A percentile compares a stretch with the other conserved stretches of the same genome.
These are phyloP conservation scores for Trichomonascus vanleenenianus DNA, from an alignment of 805 yeast species.

Conservation along the genomic window DNA sequence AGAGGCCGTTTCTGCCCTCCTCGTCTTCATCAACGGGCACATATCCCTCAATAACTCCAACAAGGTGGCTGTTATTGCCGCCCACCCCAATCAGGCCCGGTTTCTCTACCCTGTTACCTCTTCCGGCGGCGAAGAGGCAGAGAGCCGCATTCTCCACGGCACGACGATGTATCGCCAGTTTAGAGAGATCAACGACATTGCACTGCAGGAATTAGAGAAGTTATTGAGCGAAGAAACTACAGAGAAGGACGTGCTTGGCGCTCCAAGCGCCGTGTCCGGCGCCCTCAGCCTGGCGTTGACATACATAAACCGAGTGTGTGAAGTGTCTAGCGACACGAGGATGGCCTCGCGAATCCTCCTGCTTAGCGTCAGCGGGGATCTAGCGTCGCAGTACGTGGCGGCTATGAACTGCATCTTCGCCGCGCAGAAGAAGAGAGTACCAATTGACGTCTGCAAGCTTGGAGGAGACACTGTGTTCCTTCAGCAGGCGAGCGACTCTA, in stretches of 20 bases:
- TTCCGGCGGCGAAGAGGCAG: conserved; percentile 1
- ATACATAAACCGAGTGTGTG: conserved; percentile 61
- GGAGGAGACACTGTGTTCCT: conserved; percentile 68
- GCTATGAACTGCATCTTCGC: conserved; percentile 95
- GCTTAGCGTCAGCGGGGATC: conserved; percentile 62
- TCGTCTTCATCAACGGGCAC: conserved; percentile 82
- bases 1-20: conserved; percentile 53
- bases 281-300: conserved; percentile 79
- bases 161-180: conserved; percentile 77
- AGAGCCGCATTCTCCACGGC: conserved; percentile 27
- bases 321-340: conserved; percentile 36
- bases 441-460: conserved; percentile 85
- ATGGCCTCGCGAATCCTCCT: conserved; percentile 61
- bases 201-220: conserved; percentile 49
- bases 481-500: conserved; percentile 94
- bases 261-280: conserved; percentile 46
- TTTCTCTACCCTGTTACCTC: conserved; percentile 54
- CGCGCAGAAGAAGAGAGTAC: conserved; percentile 79
- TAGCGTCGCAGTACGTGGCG: conserved; percentile 76
- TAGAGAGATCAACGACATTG: conserved; percentile 65
- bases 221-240: conserved; percentile 31
- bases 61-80: conserved; percentile 71
- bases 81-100: conserved; percentile 61
- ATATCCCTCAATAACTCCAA: conserved; percentile 78
- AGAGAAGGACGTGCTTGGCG: conserved; percentile 20